Conservation (phyloP, 2,329 filamentous ascomycete species). For the Hirsutella rhossiliensis region DNA sequence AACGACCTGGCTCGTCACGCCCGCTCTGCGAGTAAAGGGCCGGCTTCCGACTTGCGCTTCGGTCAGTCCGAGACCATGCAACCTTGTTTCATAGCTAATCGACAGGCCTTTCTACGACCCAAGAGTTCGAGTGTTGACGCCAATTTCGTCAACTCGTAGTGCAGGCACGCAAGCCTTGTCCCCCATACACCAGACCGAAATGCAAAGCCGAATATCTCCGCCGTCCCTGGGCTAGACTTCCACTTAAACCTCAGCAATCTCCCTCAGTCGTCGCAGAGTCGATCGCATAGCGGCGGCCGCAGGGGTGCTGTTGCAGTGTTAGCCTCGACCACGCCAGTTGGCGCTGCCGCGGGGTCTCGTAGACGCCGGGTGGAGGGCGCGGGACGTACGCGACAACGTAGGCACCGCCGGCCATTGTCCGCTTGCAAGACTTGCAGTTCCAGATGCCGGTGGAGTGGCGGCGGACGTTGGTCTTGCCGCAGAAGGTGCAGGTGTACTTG, state of each 20-base stretch:
- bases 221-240: constrained; percentile 13
- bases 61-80: constrained; percentile 20
- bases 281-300: constrained; percentile 91
- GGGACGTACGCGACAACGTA: constrained; percentile 88
- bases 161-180: constrained; percentile 30
- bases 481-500: constrained; percentile 96
- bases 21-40: no score
- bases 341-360: no score
- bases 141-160: constrained; percentile 28
- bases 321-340: not conserved
- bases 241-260: constrained; percentile 86
- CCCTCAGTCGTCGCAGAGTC: constrained; percentile 91
- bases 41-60: not conserved
- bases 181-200: constrained; percentile 35
- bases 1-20: no score
- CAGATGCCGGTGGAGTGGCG: constrained; percentile 89
- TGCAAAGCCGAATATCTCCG: constrained; percentile 26
- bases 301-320: constrained; percentile 55
- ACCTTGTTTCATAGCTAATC: constrained; percentile 30
- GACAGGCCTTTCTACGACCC: constrained; percentile 26
- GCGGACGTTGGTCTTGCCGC: constrained; percentile 91
- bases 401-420: constrained; percentile 64
- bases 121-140: constrained; percentile 26
- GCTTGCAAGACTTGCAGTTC: constrained; percentile 92
- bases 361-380: not conserved